Evolutionary conservation across 192 early-diverging fungal genomes (phyloP).

Genomic region (Entophlyctis luteolus): DNA sequence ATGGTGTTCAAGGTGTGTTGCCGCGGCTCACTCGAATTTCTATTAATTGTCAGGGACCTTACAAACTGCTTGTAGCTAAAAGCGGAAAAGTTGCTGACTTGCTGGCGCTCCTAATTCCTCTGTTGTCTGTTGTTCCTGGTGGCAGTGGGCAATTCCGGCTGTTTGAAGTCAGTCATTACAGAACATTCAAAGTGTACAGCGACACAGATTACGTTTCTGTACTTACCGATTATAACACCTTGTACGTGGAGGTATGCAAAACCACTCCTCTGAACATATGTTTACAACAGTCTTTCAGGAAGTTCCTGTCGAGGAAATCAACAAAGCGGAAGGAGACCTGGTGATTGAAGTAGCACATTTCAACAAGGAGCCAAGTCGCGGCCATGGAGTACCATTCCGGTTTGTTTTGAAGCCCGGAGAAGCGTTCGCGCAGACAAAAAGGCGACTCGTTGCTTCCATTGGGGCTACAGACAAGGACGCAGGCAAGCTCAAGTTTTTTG

Average conservation of each 20-base stretch:
- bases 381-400: conserved; percentile 82
- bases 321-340: conserved; percentile 7
- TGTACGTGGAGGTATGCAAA: conserved; percentile 53
- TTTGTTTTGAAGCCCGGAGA: conserved; percentile 69
- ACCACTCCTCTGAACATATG: not conserved
- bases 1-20: too few relatives aligned
- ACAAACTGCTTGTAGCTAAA: conserved; percentile 72
- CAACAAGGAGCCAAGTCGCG: conserved; percentile 58
- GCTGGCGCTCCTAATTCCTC: conserved; percentile 12
- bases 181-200: conserved; percentile 41
- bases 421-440: conserved; percentile 64
- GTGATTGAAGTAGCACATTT: conserved; percentile 76
- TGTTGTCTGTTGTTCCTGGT: conserved; percentile 29
- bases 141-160: conserved; percentile 45
- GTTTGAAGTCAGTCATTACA: conserved; percentile 51
- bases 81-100: conserved; percentile 39
- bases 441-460: conserved; percentile 62
- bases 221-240: conserved; percentile 37
- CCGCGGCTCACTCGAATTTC: not conserved
- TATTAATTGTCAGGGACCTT: conserved; percentile 60
- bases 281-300: not conserved
- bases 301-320: conserved; percentile 14
- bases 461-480: conserved; percentile 85
- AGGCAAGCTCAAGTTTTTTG: conserved; percentile 55
- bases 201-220: conserved; percentile 42